Conservation (phyloP, 345 rosid species). For the Salix exigua region DNA sequence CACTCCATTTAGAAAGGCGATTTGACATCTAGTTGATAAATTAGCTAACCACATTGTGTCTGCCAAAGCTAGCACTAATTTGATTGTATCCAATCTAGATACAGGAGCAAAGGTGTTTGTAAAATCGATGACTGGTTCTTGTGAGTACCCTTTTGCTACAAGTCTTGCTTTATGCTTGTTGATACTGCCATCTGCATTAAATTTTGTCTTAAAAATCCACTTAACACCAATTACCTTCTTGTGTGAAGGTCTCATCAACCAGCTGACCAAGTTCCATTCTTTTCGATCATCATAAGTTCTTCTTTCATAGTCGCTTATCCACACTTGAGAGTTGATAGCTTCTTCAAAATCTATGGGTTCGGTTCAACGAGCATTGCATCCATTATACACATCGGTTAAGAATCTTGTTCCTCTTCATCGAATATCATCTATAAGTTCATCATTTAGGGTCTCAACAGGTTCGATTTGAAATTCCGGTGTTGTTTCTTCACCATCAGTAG, state of each 20-base stretch:
- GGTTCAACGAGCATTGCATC: neutral
- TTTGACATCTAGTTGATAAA: too few relatives aligned
- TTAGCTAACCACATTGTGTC: too few relatives aligned
- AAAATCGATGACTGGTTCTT: too few relatives aligned
- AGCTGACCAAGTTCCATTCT: neutral
- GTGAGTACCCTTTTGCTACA: too few relatives aligned
- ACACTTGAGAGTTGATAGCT: neutral
- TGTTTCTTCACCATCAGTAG: accelerated
- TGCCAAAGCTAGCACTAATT: too few relatives aligned
- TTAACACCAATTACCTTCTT: too few relatives aligned
- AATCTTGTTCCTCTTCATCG: neutral
- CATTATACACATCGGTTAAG: neutral
- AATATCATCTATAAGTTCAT: accelerated
- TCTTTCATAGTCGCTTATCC: accelerated
- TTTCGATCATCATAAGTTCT: neutral
- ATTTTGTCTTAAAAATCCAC: too few relatives aligned
- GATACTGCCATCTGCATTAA: too few relatives aligned
- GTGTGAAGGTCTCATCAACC: neutral
- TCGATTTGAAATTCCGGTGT: accelerated
- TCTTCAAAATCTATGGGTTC: neutral
- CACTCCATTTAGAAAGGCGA: too few relatives aligned
- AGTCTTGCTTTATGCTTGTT: too few relatives aligned
- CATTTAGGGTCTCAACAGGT: accelerated
- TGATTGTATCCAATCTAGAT: too few relatives aligned
- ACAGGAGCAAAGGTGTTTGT: too few relatives aligned